Evolutionary conservation across 2,329 filamentous ascomycete species (phyloP).

Genomic region (Cercospora sp.): DNA sequence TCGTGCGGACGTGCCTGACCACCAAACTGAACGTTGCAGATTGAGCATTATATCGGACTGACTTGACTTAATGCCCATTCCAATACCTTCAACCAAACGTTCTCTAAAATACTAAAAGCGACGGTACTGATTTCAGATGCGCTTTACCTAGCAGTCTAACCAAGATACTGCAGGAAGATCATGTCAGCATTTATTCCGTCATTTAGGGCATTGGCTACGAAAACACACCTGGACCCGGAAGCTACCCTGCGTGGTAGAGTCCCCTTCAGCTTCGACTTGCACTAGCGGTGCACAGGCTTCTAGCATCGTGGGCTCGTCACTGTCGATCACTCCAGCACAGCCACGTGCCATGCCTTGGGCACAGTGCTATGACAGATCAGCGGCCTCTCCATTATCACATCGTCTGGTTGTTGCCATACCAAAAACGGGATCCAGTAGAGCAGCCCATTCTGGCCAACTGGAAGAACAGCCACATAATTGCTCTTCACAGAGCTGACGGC

Average conservation of each 20-base stretch:
- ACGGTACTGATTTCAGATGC: no score
- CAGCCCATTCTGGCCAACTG: background rate
- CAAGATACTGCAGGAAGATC: background rate
- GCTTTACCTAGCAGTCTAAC: background rate
- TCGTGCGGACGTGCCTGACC: no score
- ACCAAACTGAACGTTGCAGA: no score
- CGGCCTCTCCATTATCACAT: background rate
- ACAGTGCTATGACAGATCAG: background rate
- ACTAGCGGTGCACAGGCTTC: background rate
- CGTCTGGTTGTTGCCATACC: background rate
- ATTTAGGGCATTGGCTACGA: background rate
- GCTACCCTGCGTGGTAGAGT: background rate
- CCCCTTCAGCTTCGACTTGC: background rate
- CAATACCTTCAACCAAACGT: no score
- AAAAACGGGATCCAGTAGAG: background rate
- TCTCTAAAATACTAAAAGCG: no score
- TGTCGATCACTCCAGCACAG: background rate
- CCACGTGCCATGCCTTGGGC: background rate
- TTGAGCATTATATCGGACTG: no score
- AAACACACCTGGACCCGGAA: background rate
- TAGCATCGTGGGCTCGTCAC: background rate
- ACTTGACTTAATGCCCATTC: no score
- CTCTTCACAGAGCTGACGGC: background rate
- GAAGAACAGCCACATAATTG: background rate
- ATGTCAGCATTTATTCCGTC: background rate